Evolutionary conservation across 495 filamentous ascomycete genomes (phyloP), one percentile per base, ranked within the genome.

Genomic region (Hypoxylon lienhwacheense): DNA sequence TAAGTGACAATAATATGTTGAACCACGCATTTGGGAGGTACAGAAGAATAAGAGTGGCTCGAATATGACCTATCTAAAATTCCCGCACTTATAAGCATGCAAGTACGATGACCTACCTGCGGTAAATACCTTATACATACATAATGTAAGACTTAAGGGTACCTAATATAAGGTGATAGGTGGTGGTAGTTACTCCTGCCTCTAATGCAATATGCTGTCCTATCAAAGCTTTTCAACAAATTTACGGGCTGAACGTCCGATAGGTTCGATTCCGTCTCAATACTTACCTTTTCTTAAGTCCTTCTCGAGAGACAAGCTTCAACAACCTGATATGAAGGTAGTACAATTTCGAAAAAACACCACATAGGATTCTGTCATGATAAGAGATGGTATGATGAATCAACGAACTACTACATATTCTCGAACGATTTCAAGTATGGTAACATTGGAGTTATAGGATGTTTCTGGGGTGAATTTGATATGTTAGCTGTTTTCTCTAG

Each of bases 391-490:
- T 14, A 61, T 39, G 41, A 47, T 52, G 8, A 17, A 19, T 37
- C 11, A 41, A 33, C 10, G 26, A n/a, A n/a, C n/a, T 42, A 22
- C 17, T 17, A 14, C 7, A 29, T 46, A 61, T 46, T 29, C 46
- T 55, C 51, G 45, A 61, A 54, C 43, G 51, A 61, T 40, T 37
- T 16, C 4, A n/a, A n/a, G n/a, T n/a, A n/a, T n/a, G 28, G 7
- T 16, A 22, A 41, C 3, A 25, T 26, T 11, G 14, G 6, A 25
- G 1, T 5, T 31, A 14, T 19, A 32, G 25, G 39, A 26, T 17
- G 10, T 28, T 33, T 24, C n/a, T 19, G 28, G 17, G 15, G 31
- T 12, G 12, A 41, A 7, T 10, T 41, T 34, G 16, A 21, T 32
- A 42, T 6, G 15, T n/a, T 37, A 41, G 15, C 32, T 44, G 22